Evolutionary conservation across 2,329 filamentous ascomycete genomes (phyloP).

Genomic region (Arthrinium phaeospermum): DNA sequence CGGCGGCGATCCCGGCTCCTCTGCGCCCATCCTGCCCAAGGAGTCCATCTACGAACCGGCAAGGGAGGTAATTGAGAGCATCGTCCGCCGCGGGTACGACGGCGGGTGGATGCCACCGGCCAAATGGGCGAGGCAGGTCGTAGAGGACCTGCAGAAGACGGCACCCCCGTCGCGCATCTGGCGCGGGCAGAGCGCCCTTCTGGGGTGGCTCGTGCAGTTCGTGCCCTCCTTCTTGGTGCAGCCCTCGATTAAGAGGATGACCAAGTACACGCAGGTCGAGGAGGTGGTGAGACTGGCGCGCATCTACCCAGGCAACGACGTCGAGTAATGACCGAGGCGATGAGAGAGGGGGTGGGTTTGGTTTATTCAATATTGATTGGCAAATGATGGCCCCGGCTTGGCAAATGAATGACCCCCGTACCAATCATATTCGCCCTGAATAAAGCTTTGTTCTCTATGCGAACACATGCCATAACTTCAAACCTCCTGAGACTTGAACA

Average conservation of each 20-base stretch:
- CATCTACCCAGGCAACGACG: not conserved
- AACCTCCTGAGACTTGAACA: not conserved
- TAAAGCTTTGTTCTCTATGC: not conserved
- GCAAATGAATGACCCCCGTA: not conserved
- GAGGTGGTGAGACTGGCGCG: slow-evolving; percentile 17
- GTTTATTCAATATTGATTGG: not conserved
- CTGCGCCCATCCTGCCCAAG: not conserved
- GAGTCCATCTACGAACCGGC: slow-evolving; percentile 17
- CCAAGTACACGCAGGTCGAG: slow-evolving; percentile 29
- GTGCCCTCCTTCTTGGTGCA: not conserved
- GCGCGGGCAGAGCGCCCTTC: not conserved
- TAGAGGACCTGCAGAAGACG: not conserved
- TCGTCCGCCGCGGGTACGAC: not conserved
- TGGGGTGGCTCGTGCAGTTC: not conserved
- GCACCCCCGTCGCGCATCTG: not conserved
- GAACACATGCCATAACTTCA: not conserved
- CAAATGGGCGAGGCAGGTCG: not conserved
- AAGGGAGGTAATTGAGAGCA: not conserved
- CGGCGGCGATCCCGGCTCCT: not conserved
- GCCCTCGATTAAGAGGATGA: not conserved
- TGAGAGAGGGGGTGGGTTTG: not conserved
- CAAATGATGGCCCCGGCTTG: not conserved
- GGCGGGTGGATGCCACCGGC: not conserved
- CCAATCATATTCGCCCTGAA: not conserved
- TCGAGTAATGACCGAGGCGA: not conserved